Evolutionary conservation across 192 early-diverging fungal species (phyloP), one percentile per base, ranked within the genome.

Genomic region (Podila clonocystis): DNA sequence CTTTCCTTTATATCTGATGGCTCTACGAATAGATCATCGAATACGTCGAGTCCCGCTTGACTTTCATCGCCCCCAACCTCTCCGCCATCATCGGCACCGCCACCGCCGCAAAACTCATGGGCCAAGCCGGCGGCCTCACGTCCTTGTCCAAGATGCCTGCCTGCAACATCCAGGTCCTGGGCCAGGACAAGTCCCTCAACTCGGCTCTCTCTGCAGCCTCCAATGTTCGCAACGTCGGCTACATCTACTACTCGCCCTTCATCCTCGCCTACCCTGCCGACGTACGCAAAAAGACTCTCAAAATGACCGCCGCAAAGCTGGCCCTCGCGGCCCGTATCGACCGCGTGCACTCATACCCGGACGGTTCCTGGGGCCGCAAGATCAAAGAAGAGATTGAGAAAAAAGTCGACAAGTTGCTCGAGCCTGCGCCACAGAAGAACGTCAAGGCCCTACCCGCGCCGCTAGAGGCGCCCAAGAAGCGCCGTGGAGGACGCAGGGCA

Each of bases 21-120:
- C 17, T 7, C 48, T 64, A 65, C 45, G n/a, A n/a, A n/a, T 67
- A 91, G 89, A 93, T 99, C 31, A 88, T 94, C 48, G 89, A 88
- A 63, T 99, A 97, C 84, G 95, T 99, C 12, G 94, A 96, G 71
- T 94, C 95, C 0, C 89, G 96, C 24, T 94, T 98, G 93, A 89
- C 86, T 1, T 86, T 97, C 36, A 94, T 99, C 74, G 97, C 98
- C 8, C 98, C 98, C 11, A 99, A 99, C 64, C 75, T 98, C 1
- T 95, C 97, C 0, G 88, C 89, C 1, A 89, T 99, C 15, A 87
- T 99, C 7, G 96, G 96, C 29, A 91, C 91, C 31, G 87, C 92
- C 6, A 91, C 92, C 0, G 96, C 98, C 0, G 98, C 98, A 2
- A 94, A 97, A 79, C 70, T 99, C 28, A 91, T 98, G 65, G 94